Evolutionary conservation across 306 rosid species (phyloP), one percentile per base, ranked within the genome.

Genomic region (Casuarina cunninghamiana): DNA sequence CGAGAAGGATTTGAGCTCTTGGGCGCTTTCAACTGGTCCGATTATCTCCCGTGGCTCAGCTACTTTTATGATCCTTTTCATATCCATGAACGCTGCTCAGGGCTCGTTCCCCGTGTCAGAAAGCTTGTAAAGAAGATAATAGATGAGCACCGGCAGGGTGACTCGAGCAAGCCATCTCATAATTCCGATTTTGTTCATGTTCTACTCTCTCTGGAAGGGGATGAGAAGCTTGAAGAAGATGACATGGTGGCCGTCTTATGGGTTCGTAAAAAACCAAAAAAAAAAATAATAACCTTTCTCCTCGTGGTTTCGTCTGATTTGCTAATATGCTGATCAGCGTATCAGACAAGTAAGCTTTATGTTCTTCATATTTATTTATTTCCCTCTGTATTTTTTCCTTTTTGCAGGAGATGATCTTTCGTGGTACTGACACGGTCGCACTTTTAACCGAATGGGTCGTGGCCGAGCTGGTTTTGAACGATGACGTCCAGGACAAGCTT

Each of bases 211-310:
- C 75, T 87, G 9, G 81, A 84, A 0, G 88, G 81, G 10, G 79
- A 79, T 2, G 90, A 87, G 58, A 84, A 81, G 71, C 84, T 87
- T 74, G 78, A 79, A 63, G 90, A 87, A 4, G 84, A 84, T 35
- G 90, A 87, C 72, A 84, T 87, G 68, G 82, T 87, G 66, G 88
- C 90, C 1, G 80, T 87, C 62, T 75, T 87, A 76, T 87, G 90
- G 90, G 90, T 87, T 69, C 69, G 90, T 79, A 43, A 73, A 68
- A 37, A 0, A 2, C 12, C 4, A 8, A 15, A 37, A 38, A 6
- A 6, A 42, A 68, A 44, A 13, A 46, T 71, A 8, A 48, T 2
- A 46, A 46, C 0, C 10, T 6, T 46, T 46, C 26, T 53, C 21
- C 15, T 1, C 17, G 10, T 17, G 7, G 21, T 11, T 49, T 49